Conservation (phyloP, 768 basidiomycete genomes). For the Podaxis pistillaris region DNA sequence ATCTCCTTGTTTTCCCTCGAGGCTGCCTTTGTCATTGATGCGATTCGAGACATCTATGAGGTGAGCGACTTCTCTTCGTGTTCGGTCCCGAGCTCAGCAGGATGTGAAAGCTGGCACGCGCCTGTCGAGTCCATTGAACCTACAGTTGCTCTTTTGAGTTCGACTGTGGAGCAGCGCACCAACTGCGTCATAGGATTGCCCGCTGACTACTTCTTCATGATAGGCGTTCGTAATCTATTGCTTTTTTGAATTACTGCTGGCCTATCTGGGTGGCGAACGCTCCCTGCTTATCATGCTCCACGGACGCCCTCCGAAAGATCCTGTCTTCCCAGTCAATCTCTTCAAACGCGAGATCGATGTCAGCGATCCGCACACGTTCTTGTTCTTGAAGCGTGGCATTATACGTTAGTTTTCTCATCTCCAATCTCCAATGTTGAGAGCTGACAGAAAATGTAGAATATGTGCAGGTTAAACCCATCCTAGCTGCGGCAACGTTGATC, state of each 20-base stretch:
- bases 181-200: background rate
- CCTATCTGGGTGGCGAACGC: conserved; percentile 90
- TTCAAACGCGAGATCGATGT: conserved; percentile 86
- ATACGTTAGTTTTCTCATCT: conserved; percentile 57
- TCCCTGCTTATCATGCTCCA: conserved; percentile 90
- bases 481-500: conserved; percentile 81
- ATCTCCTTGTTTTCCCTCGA: conserved; percentile 93
- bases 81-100: background rate
- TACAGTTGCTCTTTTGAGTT: background rate
- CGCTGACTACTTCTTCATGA: conserved; percentile 7
- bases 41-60: conserved; percentile 93
- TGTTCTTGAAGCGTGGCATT: conserved; percentile 93
- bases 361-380: conserved; percentile 92
- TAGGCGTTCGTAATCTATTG: conserved; percentile 95
- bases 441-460: conserved; percentile 62
- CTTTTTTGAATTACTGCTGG: conserved; percentile 80
- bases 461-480: conserved; percentile 91
- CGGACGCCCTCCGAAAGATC: conserved; percentile 84
- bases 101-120: background rate
- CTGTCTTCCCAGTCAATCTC: conserved; percentile 84
- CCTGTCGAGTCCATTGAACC: background rate
- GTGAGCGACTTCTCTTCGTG: conserved; percentile 38
- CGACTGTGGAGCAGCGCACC: background rate
- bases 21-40: conserved; percentile 96
- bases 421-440: background rate